Percentiles rank a stretch among this genome's conserved stretches.
Evolutionary conservation across 805 yeast genomes (phyloP).

Genomic region (Candida suzukii): DNA sequence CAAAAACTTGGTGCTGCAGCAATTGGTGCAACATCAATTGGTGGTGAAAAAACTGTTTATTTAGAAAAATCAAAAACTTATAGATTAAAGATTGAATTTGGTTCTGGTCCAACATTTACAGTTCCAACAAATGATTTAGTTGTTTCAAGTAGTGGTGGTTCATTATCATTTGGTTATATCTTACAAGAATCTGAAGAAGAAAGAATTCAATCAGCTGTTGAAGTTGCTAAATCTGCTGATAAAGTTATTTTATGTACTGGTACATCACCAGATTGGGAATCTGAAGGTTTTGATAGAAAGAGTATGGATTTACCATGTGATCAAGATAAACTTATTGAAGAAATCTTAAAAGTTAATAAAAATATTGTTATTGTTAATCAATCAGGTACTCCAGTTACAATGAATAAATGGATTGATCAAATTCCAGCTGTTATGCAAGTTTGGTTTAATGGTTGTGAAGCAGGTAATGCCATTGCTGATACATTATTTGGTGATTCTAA

Average conservation of each 20-base stretch:
- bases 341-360: conserved; percentile 38
- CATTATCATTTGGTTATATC: conserved; percentile 25
- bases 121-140: conserved; percentile 12
- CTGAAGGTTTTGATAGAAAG: conserved; percentile 52
- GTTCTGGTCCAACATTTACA: conserved; percentile 31
- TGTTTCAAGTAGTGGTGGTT: conserved; percentile 29
- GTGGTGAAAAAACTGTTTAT: conserved; percentile 10
- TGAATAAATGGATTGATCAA: conserved; percentile 40
- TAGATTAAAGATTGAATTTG: conserved; percentile 33
- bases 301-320: conserved; percentile 44
- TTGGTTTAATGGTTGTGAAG: conserved; percentile 52
- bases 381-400: conserved; percentile 54
- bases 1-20: conserved; percentile 33
- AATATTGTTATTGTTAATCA: conserved; percentile 49
- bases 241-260: conserved; percentile 48
- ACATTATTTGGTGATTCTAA: conserved; percentile 51
- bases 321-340: conserved; percentile 37
- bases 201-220: conserved; percentile 37
- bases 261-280: conserved; percentile 47
- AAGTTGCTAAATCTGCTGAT: conserved; percentile 41
- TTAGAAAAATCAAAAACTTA: conserved; percentile 29
- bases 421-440: conserved; percentile 42
- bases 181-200: conserved; percentile 21
- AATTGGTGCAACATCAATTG: conserved; percentile 26
- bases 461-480: conserved; percentile 55